phyloP scores from a whole-genome alignment of 2,329 filamentous ascomycete genomes.

The Pestalotiopsis sp. region DNA sequence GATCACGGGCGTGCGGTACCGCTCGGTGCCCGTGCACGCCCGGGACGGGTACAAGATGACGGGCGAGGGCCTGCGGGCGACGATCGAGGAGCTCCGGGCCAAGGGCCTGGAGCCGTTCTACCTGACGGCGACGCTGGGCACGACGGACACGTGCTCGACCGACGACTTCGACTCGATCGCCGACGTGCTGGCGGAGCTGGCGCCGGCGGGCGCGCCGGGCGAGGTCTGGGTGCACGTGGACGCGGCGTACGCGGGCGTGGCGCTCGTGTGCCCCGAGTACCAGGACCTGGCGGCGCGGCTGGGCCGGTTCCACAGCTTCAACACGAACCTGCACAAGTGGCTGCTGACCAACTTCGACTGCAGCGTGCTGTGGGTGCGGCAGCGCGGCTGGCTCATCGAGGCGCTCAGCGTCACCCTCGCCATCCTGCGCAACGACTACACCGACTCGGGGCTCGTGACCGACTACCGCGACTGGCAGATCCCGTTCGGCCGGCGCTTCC shows the following conservation, averaged over 20 bases:
- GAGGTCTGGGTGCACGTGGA: slow-evolving; percentile 91
- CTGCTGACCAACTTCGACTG: slow-evolving; percentile 90
- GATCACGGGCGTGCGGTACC: slow-evolving; percentile 83
- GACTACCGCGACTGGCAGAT: slow-evolving; percentile 99
- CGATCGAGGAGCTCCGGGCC: slow-evolving; percentile 65
- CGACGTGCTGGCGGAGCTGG: slow-evolving; percentile 40
- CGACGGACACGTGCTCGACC: slow-evolving; percentile 84
- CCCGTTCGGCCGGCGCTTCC: slow-evolving; percentile 85
- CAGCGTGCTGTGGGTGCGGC: slow-evolving; percentile 78
- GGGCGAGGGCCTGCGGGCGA: slow-evolving; percentile 59
- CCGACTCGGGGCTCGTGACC: slow-evolving; percentile 81
- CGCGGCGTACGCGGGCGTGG: slow-evolving; percentile 87
- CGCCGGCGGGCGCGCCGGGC: slow-evolving; percentile 31
- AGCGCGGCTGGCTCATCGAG: slow-evolving; percentile 74
- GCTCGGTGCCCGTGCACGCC: slow-evolving; percentile 64
- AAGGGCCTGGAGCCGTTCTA: slow-evolving; percentile 84
- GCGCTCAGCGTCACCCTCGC: slow-evolving; percentile 78
- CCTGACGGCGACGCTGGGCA: slow-evolving; percentile 81
- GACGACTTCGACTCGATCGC: slow-evolving; percentile 79
- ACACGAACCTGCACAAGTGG: slow-evolving; percentile 98
- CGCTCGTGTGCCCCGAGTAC: slow-evolving; percentile 80
- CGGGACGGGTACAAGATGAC: slow-evolving; percentile 72
- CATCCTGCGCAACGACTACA: slow-evolving; percentile 81
- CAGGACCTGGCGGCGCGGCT: slow-evolving; percentile 68
- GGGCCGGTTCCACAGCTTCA: slow-evolving; percentile 79